Evolutionary conservation across 2,329 filamentous ascomycete species (phyloP), one percentile per base, ranked within the genome.

Genomic region (Hymenoscyphus infarciens): DNA sequence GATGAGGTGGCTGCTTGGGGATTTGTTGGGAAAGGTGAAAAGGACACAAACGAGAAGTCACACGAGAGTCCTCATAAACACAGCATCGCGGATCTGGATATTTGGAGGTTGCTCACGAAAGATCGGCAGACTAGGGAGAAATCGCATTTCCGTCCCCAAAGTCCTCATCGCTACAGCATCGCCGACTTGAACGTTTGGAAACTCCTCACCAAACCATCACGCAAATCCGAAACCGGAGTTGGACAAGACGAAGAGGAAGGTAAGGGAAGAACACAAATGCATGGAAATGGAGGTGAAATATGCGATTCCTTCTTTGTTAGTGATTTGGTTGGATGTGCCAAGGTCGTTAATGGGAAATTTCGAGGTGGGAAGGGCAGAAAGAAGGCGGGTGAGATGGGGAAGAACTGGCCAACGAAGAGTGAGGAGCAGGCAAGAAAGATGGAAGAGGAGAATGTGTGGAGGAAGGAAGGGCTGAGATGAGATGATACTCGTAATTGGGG

Each of bases 321-420:
- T 57, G 60, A 61, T 49, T 39, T 61, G 54, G 27, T 61, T 27
- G 60, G 31, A 10, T 61, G 60, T 61, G 60, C 29, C 1, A 53
- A 31, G 27, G 16, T n/a, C n/a, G 57, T 39, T 2, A 35, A 29
- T n/a, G 57, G 39, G 39, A 42, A 27, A 31, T 52, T 53, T 22
- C 29, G 49, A 22, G 39, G 29, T 7, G 60, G 39, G n/a, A 19
- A 53, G 35, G 53, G 49, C 42, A 31, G 27, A 10, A 39, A 25
- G 35, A 8, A 22, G 53, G 31, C 19, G 54, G 25, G n/a, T 31
- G 54, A 25, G 13, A 15, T 16, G 13, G 35, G 35, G 35, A 13
- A 38, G 13, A 13, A 38, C 13, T 16, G 35, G 35, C 11, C 35
- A 0, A 15, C 11, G 5, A 15, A 31, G 29, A 31, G 2, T 31